Evolutionary conservation across 2,329 filamentous ascomycete species (phyloP), one percentile per base, ranked within the genome.

Genomic region (Fusarium succisae): DNA sequence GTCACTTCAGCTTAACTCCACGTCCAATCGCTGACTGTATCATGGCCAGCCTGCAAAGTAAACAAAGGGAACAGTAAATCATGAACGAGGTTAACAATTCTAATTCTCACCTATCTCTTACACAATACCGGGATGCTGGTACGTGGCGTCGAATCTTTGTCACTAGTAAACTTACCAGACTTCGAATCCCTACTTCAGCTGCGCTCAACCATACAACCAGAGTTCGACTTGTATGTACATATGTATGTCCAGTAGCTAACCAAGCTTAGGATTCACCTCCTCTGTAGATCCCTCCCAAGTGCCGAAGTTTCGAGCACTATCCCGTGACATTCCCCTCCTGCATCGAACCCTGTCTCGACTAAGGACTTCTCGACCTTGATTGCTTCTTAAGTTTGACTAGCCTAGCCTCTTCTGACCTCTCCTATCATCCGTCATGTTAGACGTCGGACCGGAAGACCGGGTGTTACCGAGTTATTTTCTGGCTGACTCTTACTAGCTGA

Each of bases 271-370:
- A 47, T 54, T 53, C 38, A 45, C 24, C 44, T 66, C 60, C 44
- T 70, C 41, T 57, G 70, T 51, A 72, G 69, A 72, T 72, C 69
- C 51, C n/a, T 44, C 35, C 26, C 44, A 47, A 55, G 32, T 59
- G 37, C 58, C 69, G 54, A 69, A 57, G 53, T 45, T 54, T 62
- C 56, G 30, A 70, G 41, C 47, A 73, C 62, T 60, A 69, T 72
- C 71, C 71, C 71, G 67, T 74, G 71, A 74, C 67, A 48, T 58
- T 24, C 55, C 32, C 68, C 67, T 72, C 71, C 71, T 74, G 71
- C 63, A 51, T 56, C 48, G 54, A 62, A 66, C 69, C 70, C 70
- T 70, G 65, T 51, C 37, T 55, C 10, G 26, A 24, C 18, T 24
- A 45, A 39, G n/a, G 28, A 35, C 43, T 24, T 48, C 28, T 58